Evolutionary conservation across 768 basidiomycete genomes (phyloP).

Genomic region (Lepiota brunneoincarnata): DNA sequence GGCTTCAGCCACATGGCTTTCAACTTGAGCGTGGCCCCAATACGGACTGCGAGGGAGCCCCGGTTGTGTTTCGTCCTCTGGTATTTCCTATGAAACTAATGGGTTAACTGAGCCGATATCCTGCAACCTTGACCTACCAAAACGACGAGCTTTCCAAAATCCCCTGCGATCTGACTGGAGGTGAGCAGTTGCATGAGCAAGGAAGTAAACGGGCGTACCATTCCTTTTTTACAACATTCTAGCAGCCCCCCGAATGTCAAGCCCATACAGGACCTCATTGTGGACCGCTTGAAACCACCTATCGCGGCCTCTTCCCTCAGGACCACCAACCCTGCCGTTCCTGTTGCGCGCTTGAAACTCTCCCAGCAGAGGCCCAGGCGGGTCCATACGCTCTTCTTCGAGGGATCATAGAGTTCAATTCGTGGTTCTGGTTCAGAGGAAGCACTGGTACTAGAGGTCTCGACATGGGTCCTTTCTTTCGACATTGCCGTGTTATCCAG

Average conservation of each 20-base stretch:
- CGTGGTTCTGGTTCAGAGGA: too few species aligned
- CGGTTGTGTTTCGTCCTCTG: conserved; percentile 76
- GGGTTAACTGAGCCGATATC: background rate
- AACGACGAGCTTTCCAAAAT: conserved; percentile 52
- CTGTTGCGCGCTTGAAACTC: too few species aligned
- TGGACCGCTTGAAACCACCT: conserved; percentile 79
- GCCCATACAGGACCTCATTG: conserved; percentile 67
- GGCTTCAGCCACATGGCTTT: conserved; percentile 62
- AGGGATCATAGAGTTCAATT: too few species aligned
- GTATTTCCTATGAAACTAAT: conserved; percentile 58
- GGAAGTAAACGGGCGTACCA: conserved; percentile 28
- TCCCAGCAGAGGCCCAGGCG: too few species aligned
- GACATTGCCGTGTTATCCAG: too few species aligned
- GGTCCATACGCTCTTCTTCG: too few species aligned
- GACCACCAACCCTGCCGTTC: too few species aligned
- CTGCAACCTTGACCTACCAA: conserved; percentile 26
- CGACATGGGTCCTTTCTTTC: too few species aligned
- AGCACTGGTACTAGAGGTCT: too few species aligned
- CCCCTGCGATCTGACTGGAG: conserved; percentile 44
- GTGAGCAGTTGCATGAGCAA: background rate
- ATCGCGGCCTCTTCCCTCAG: conserved; percentile 76
- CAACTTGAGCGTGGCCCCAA: conserved; percentile 59
- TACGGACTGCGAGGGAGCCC: conserved; percentile 77
- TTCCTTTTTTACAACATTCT: conserved; percentile 83
- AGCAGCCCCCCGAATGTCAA: conserved; percentile 85